These are phyloP conservation scores for Rhododendron kiyosumense DNA, from an alignment of 148 eudicot genomes.

Conservation along the genomic window DNA sequence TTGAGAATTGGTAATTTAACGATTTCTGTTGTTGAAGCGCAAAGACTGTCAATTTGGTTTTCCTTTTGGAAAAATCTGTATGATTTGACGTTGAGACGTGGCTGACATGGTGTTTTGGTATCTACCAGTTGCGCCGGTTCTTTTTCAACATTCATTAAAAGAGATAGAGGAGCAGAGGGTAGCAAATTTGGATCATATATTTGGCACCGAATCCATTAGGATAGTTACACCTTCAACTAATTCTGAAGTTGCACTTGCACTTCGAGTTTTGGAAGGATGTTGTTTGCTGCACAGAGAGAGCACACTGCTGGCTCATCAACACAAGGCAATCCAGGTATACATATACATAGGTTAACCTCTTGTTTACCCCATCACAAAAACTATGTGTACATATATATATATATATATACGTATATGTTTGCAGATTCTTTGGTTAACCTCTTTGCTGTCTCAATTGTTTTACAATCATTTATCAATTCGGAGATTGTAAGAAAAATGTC, in stretches of 20 bases:
- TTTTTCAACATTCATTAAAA: conserved; percentile 75
- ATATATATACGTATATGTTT: too few species aligned
- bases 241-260: conserved; percentile 89
- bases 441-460: neutral
- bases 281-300: conserved; percentile 82
- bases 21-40: neutral
- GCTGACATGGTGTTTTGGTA: conserved; percentile 1
- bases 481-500: neutral
- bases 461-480: neutral
- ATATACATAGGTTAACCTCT: neutral
- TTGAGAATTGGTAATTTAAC: neutral
- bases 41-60: neutral
- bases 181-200: conserved; percentile 63
- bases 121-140: conserved; percentile 78
- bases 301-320: conserved; percentile 71
- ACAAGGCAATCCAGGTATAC: conserved; percentile 72
- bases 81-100: neutral
- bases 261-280: conserved; percentile 94
- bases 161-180: conserved; percentile 81
- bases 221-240: conserved; percentile 74
- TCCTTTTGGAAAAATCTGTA: neutral
- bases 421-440: neutral
- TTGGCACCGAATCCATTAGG: conserved; percentile 78
- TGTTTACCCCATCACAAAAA: neutral
- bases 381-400: neutral